Base-by-base conservation (phyloP, 1,284 basidiomycete species). In the Cryptococcus sp. region DNA sequence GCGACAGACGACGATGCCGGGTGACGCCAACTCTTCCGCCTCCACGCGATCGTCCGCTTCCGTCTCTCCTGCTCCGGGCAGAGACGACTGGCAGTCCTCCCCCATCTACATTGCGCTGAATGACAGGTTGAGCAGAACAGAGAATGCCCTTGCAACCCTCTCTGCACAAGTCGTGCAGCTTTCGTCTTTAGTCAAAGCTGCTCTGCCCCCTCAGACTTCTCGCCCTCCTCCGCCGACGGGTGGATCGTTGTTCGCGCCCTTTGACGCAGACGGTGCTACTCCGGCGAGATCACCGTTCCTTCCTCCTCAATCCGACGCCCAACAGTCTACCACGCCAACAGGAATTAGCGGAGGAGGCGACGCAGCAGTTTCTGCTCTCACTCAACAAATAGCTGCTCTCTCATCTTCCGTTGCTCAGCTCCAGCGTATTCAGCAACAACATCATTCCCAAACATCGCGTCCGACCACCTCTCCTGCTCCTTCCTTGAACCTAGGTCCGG, bases 361-460 rank as follows among this genome's bases (percentile, higher is more conserved):
- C 48, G 29, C 55, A 4, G 26, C 56, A 4, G 52, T 93, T 59
- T 80, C 84, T 10, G 84, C 86, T 46, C 88, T 93, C 39, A 88
- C 89, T 13, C 88, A 89, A 69, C 86, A 89, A 50, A 80, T 93
- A 54, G 88, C 87, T 65, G 89, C 87, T 11, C 80, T 93, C 61
- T 92, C 89, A 23, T 86, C 87, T 0, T 91, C 89, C 13, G 89
- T 93, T 46, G 88, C 89, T 17, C 91, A 93, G 74, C 81, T 93
- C 13, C 67, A 72, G 54, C 61, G 69, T 0, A 58, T 71, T 54
- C 58, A 64, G 55, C 41, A 46, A 22, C 50, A 58, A 19, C 19
- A 50, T 3, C 43, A 51, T n/a, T 49, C 62, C 22, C 59, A 61
- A 54, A 11, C 40, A 7, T 61, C 59, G 7, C n/a, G 41, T 26